phyloP scores from a whole-genome alignment of 2,329 filamentous ascomycete species.

The Helminthosporium solani region DNA sequence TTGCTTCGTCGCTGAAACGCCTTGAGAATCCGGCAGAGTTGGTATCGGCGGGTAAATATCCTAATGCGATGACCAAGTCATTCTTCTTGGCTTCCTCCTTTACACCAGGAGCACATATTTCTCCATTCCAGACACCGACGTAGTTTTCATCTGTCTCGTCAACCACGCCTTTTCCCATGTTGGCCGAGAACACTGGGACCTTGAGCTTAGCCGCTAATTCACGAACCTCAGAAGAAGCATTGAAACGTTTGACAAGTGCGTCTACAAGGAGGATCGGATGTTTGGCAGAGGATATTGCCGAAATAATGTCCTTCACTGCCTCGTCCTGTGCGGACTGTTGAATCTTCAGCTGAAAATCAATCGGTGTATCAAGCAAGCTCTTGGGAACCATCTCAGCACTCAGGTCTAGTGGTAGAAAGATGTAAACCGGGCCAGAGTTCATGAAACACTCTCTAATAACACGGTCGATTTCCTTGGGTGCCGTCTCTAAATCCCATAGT shows the following conservation, averaged over 20 bases:
- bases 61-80: conserved; percentile 43
- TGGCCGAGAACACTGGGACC: conserved; percentile 43
- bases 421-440: conserved; percentile 46
- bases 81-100: conserved; percentile 36
- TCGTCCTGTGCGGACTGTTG: conserved; percentile 26
- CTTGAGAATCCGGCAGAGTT: conserved; percentile 47
- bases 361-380: conserved; percentile 37
- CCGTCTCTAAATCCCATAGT: conserved; percentile 43
- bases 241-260: conserved; percentile 42
- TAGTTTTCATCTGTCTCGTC: conserved; percentile 45
- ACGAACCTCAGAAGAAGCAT: conserved; percentile 36
- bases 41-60: conserved; percentile 45
- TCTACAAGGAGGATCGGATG: conserved; percentile 45
- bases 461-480: conserved; percentile 47
- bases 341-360: conserved; percentile 36
- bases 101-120: conserved; percentile 41
- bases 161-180: conserved; percentile 47
- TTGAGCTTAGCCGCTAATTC: conserved; percentile 37
- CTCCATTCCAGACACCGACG: conserved; percentile 46
- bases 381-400: conserved; percentile 40
- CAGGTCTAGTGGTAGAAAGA: conserved; percentile 48
- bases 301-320: conserved; percentile 38
- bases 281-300: conserved; percentile 35
- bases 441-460: conserved; percentile 47
- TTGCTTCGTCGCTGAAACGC: conserved; percentile 28